phyloP scores from a whole-genome alignment of 768 basidiomycete genomes.

The Boletellus emodensis region DNA sequence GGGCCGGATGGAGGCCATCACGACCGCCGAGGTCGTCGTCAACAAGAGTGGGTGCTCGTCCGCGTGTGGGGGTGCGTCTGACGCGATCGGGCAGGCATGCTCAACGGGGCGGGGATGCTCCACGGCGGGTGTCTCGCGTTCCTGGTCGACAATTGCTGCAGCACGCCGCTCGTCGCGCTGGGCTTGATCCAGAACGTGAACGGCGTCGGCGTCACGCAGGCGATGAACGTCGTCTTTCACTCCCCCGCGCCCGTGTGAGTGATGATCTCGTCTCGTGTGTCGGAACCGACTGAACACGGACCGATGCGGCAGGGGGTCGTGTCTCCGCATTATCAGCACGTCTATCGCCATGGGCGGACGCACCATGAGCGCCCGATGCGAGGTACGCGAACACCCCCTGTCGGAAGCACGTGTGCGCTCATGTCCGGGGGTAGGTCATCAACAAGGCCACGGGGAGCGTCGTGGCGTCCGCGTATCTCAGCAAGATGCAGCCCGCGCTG shows the following conservation, averaged over 20 bases:
- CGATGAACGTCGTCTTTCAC: conserved; percentile 66
- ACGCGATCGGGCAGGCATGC: conserved; percentile 46
- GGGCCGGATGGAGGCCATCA: conserved; percentile 55
- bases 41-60: conserved; percentile 47
- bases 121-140: conserved; percentile 76
- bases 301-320: conserved; percentile 45
- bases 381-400: conserved; percentile 40
- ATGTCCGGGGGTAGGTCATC: conserved; percentile 40
- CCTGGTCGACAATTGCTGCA: conserved; percentile 70
- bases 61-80: too few species aligned
- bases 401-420: too few species aligned
- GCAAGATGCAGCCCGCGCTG: conserved; percentile 65
- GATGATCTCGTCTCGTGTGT: not conserved
- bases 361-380: conserved; percentile 68
- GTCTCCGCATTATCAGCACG: conserved; percentile 56
- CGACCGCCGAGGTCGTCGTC: conserved; percentile 59
- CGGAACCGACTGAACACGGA: conserved; percentile 1
- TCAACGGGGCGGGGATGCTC: conserved; percentile 72
- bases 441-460: conserved; percentile 56
- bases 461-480: conserved; percentile 63
- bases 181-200: conserved; percentile 58
- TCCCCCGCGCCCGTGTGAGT: conserved; percentile 62
- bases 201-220: conserved; percentile 72
- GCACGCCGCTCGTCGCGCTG: conserved; percentile 64
- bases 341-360: conserved; percentile 65